Percentiles rank a stretch among this genome's conserved stretches.
Evolutionary conservation across 257 asterid genomes (phyloP).

Genomic region (Solanum pinnatisectum): DNA sequence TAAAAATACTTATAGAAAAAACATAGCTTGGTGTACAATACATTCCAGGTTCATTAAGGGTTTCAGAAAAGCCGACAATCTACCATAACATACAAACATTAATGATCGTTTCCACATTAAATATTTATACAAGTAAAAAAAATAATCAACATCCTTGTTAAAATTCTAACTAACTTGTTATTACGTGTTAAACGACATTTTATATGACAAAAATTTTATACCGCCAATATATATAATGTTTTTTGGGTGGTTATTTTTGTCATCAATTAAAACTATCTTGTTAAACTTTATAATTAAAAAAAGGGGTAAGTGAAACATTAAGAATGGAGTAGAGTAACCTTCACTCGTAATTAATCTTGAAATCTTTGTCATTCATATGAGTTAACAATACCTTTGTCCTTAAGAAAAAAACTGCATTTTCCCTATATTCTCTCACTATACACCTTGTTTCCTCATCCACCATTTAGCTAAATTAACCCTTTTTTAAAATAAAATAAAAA

Average conservation of each 20-base stretch:
- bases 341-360: constrained; percentile 28
- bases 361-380: constrained; percentile 24
- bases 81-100: background rate
- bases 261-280: background rate
- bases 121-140: background rate
- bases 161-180: background rate
- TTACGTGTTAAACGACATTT: background rate
- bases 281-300: background rate
- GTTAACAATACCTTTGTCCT: constrained; percentile 6
- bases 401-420: constrained; percentile 6
- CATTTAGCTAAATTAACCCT: background rate
- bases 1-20: background rate
- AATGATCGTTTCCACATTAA: background rate
- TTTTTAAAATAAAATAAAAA: no score
- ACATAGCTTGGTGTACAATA: background rate
- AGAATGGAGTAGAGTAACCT: constrained; percentile 9
- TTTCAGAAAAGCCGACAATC: background rate
- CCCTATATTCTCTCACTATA: background rate
- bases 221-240: background rate
- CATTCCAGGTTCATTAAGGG: background rate
- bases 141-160: background rate
- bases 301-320: background rate
- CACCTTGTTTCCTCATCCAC: background rate
- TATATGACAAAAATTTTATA: background rate
- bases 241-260: background rate